A percentile compares a stretch with the other conserved stretches of the same genome.
Conservation (phyloP, 345 rosid species). For the Citrus reticulata region DNA sequence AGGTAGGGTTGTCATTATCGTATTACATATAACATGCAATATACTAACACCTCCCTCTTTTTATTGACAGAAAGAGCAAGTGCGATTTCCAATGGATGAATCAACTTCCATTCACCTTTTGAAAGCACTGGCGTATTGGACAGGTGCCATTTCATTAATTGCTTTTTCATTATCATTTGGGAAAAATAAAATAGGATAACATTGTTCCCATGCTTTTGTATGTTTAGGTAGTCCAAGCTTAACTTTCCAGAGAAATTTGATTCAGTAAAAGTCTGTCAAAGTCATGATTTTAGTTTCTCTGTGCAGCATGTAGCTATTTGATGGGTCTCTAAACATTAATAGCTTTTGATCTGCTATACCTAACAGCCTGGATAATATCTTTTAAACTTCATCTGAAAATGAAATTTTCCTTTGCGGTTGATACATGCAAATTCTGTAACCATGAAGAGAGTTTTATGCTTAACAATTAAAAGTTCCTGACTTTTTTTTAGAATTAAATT, state of each 20-base stretch:
- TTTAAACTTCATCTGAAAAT: background rate
- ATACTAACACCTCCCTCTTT: constrained; percentile 7
- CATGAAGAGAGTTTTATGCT: background rate
- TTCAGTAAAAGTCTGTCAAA: background rate
- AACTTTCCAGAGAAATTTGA: background rate
- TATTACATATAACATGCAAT: background rate
- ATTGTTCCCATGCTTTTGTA: background rate
- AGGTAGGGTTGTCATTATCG: constrained; percentile 41
- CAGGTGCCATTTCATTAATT: constrained; percentile 42
- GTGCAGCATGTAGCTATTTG: background rate
- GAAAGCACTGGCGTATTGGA: constrained; percentile 63
- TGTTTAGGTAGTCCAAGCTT: background rate
- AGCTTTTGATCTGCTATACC: background rate
- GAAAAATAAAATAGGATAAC: background rate
- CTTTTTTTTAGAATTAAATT: background rate
- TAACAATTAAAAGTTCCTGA: background rate
- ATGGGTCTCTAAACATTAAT: background rate
- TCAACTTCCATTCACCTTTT: constrained; percentile 39
- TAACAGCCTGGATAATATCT: background rate
- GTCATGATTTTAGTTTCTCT: background rate
- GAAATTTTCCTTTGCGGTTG: background rate
- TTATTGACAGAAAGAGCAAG: constrained; percentile 44
- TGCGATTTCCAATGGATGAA: constrained; percentile 40
- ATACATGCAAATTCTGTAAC: background rate
- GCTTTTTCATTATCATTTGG: background rate